Evolutionary conservation across 768 basidiomycete species (phyloP), one percentile per base, ranked within the genome.

Genomic region (Leccinum disarticulatum): DNA sequence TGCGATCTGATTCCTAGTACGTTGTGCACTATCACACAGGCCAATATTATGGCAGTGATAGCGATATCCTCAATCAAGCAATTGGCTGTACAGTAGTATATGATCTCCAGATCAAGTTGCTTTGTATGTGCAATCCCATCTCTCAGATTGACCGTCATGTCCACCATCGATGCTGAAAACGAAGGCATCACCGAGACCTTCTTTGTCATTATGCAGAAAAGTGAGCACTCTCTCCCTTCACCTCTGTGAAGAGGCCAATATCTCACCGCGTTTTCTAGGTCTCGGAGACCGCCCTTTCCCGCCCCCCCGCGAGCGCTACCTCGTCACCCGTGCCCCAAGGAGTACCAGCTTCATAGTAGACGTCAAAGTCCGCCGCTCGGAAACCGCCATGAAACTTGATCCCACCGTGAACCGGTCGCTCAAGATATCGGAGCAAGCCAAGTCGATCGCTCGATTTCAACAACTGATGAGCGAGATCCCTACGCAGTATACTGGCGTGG

Each of bases 211-310:
- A 17, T 63, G 9, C 61, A 62, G 36, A 62, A 63, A 57, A 55
- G 61, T 19, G 31, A 38, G 19, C 3, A 6, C 17, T 15, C 25
- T 25, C 35, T 7, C 14, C 27, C 17, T 28, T n/a, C 19, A 19
- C 31, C 36, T 11, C 3, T 57, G 19, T 17, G n/a, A 41, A 41
- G 17, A 14, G 11, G 27, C 2, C 11, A 38, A 17, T 10, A 6
- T 27, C 28, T 50, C 10, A 50, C 8, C 28, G 15, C 13, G 19
- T 25, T 6, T n/a, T 54, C 28, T 36, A 59, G 61, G 61, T n/a
- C 17, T 52, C 13, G 73, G 75, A 7, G 89, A 87, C 28, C 88
- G 90, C 54, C 88, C 89, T 66, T 83, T 82, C 9, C 85, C 88
- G 0, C 85, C 90, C 1, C 85, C 87, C 10, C 76, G 74, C 36